Percentiles rank a stretch among this genome's conserved stretches.
phyloP scores from a whole-genome alignment of 208 protist species.

The Acanthamoeba culbertsoni region DNA sequence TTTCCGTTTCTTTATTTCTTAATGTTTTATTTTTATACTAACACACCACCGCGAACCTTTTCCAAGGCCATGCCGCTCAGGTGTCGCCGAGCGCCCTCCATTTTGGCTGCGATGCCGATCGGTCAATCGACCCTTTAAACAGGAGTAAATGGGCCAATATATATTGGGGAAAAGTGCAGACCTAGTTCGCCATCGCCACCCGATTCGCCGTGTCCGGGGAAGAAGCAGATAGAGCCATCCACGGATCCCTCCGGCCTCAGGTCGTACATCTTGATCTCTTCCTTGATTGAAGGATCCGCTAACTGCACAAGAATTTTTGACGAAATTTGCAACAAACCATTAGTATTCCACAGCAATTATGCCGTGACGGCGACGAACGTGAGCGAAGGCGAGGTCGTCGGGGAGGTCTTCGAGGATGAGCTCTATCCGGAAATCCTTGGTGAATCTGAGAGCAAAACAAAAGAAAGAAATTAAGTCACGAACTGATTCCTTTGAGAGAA shows the following conservation, averaged over 20 bases:
- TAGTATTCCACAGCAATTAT: neutral
- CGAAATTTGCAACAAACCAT: neutral
- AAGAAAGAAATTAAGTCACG: neutral
- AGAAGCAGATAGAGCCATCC: constrained; percentile 7
- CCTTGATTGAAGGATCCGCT: neutral
- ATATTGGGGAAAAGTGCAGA: neutral
- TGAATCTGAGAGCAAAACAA: constrained; percentile 21
- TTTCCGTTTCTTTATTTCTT: too few relatives aligned
- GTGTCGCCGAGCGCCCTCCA: neutral
- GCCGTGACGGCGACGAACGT: neutral
- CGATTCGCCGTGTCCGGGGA: neutral
- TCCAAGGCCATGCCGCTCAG: neutral
- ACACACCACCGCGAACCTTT: too few relatives aligned
- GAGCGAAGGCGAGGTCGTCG: neutral
- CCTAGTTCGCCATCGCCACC: neutral
- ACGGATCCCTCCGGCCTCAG: neutral
- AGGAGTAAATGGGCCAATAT: neutral
- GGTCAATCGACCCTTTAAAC: neutral
- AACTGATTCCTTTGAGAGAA: neutral
- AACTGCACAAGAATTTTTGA: neutral
- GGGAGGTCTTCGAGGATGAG: constrained; percentile 24
- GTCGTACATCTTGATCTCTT: neutral
- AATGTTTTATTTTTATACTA: too few relatives aligned
- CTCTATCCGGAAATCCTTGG: constrained; percentile 51
- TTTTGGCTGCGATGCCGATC: neutral